phyloP scores from a whole-genome alignment of 2,329 filamentous ascomycete genomes.

The Xylariaceae sp. region DNA sequence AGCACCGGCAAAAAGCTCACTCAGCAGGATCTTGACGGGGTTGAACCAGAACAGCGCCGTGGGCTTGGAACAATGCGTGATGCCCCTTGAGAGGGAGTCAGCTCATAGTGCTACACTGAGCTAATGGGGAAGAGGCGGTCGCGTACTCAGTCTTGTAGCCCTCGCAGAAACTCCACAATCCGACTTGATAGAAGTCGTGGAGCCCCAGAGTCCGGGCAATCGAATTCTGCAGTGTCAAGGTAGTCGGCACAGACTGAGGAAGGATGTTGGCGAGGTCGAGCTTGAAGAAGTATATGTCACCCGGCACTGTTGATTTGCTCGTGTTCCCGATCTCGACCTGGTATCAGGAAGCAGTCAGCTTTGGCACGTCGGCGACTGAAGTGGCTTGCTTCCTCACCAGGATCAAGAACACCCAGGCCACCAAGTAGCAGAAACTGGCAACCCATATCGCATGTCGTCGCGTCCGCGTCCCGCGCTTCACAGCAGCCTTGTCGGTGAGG shows the following conservation, averaged over 20 bases:
- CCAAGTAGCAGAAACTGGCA: conserved; percentile 62
- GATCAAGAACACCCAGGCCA: conserved; percentile 62
- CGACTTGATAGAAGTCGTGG: conserved; percentile 91
- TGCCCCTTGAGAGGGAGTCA: conserved; percentile 47
- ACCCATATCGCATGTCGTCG: conserved; percentile 56
- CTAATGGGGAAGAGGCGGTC: not conserved
- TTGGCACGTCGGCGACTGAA: not conserved
- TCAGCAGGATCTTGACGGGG: conserved; percentile 71
- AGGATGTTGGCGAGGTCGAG: conserved; percentile 79
- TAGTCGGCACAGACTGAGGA: conserved; percentile 62
- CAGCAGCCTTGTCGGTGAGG: conserved; percentile 15
- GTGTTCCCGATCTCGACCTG: conserved; percentile 67
- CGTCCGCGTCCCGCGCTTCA: conserved; percentile 42
- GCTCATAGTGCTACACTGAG: conserved; percentile 24
- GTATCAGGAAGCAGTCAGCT: conserved; percentile 7
- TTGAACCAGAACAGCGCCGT: conserved; percentile 81
- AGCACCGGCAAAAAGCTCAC: conserved; percentile 73
- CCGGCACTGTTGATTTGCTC: conserved; percentile 51
- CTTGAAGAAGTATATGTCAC: conserved; percentile 74
- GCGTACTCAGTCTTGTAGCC: conserved; percentile 61
- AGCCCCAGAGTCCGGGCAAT: conserved; percentile 80
- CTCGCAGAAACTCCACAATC: conserved; percentile 88
- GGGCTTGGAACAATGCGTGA: conserved; percentile 68
- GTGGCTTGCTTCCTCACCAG: conserved; percentile 43
- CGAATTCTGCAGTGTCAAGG: conserved; percentile 66